Conservation (phyloP, 805 yeast genomes). For the Lachancea meyersii region DNA sequence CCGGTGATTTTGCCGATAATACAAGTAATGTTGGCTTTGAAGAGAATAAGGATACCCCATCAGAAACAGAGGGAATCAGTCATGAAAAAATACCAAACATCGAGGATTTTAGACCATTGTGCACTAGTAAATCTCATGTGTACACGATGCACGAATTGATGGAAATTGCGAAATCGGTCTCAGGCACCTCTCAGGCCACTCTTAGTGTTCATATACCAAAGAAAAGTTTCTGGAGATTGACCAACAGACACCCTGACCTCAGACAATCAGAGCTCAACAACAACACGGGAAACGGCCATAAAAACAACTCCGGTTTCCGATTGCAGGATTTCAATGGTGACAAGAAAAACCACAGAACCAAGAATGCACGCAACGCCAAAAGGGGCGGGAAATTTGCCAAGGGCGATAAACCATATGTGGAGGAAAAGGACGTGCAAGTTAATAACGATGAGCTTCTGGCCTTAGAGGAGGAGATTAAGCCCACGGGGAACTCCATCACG, state of each 20-base stretch:
- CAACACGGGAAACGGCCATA: conserved; percentile 7
- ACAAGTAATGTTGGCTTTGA: not conserved
- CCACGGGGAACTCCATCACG: conserved; percentile 33
- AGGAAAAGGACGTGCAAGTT: conserved; percentile 25
- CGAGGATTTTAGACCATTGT: conserved; percentile 12
- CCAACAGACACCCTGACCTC: conserved; percentile 22
- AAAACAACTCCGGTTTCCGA: conserved; percentile 5
- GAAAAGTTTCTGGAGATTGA: conserved; percentile 44
- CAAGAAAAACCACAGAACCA: conserved; percentile 13
- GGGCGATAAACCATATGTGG: conserved; percentile 13
- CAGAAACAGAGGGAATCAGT: not conserved
- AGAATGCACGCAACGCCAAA: conserved; percentile 15
- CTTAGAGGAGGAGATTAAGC: conserved; percentile 29
- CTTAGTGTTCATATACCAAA: conserved; percentile 39
- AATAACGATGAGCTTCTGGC: conserved; percentile 32
- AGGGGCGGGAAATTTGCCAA: conserved; percentile 14
- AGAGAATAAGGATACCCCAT: not conserved
- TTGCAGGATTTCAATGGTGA: conserved; percentile 11
- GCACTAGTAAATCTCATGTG: conserved; percentile 13
- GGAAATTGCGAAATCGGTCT: conserved; percentile 14
- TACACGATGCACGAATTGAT: conserved; percentile 29
- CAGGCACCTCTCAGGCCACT: conserved; percentile 30
- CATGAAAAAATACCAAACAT: not conserved
- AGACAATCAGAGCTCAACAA: conserved; percentile 5
- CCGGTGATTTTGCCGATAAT: not conserved